Evolutionary conservation across 768 basidiomycete species (phyloP), one percentile per base, ranked within the genome.

Genomic region (Chiua virens): DNA sequence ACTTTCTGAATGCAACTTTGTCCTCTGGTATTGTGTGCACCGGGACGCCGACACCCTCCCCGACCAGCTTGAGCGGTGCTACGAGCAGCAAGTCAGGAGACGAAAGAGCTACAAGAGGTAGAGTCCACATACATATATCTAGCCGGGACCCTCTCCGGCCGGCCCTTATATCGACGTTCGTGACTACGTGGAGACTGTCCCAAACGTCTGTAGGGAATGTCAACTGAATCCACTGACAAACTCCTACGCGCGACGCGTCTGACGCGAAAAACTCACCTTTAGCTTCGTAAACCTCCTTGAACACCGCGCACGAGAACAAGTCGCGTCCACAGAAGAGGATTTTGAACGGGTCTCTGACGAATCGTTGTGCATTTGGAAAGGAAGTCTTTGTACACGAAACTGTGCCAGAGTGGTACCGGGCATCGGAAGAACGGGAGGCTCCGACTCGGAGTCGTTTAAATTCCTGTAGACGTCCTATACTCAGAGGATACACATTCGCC

Each of bases 291-390:
- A 96, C 67, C 49, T 85, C 75, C 45, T 79, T 69, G 43, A 97
- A 77, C 3, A 92, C 83, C 8, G 73, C 69, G 62, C 87, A 87
- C 2, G 93, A 96, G 68, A 96, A 96, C 60, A 85, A 81, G 65
- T 95, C 93, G 17, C 91, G 87, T 45, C 94, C 94, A 64, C 92
- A 81, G 67, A 92, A 96, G 7, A 97, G 76, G 37, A 97, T 79
- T n/a, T 83, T 79, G 64, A 91, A 87, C 5, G 73, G 73, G 20
- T 72, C 64, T 36, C 48, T 57, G 40, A 42, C 45, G 18, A 43
- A 23, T 9, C 47, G 21, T 20, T 27, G 49, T n/a, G 5, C 27
- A 40, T 38, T 20, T 18, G 42, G 18, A 28, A 27, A 25, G 30
- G 45, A 48, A 43, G 35, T 18, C n/a, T 49, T 28, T 17, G 45